Evolutionary conservation across 495 filamentous ascomycete species (phyloP).

Genomic region (Penicillium dipodomyicola): DNA sequence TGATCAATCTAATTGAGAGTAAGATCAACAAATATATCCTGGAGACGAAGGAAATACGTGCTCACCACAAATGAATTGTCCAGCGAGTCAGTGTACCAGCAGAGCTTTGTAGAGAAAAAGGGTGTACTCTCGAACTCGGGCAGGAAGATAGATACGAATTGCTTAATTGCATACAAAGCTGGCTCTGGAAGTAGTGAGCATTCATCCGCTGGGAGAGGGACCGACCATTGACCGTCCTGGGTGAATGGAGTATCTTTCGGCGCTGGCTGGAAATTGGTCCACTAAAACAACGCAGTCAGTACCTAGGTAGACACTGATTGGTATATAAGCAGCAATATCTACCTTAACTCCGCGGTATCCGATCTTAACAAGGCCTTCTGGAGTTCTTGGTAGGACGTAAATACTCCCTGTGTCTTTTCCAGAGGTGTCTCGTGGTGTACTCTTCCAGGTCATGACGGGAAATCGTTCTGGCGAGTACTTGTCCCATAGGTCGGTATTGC

Average conservation of each 20-base stretch:
- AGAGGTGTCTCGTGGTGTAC: conserved; percentile 8
- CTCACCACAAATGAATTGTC: conserved; percentile 25
- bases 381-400: conserved; percentile 22
- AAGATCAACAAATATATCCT: neutral
- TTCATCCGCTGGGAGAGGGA: conserved; percentile 14
- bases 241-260: conserved; percentile 16
- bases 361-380: conserved; percentile 19
- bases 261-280: conserved; percentile 21
- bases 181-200: conserved; percentile 9
- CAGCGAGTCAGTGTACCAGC: conserved; percentile 26
- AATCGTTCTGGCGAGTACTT: conserved; percentile 23
- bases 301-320: neutral
- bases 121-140: conserved; percentile 16
- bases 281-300: conserved; percentile 4
- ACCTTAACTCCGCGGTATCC: conserved; percentile 22
- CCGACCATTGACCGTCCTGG: conserved; percentile 20
- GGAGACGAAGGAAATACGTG: too few species aligned
- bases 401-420: conserved; percentile 23
- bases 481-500: conserved; percentile 15
- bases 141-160: conserved; percentile 20
- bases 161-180: conserved; percentile 12
- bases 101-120: conserved; percentile 23
- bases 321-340: neutral
- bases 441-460: conserved; percentile 22
- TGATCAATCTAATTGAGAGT: conserved; percentile 14